Percentiles rank a stretch among this genome's conserved stretches.
phyloP scores from a whole-genome alignment of 169 alveolate species.

The Sarcocystis neurona region DNA sequence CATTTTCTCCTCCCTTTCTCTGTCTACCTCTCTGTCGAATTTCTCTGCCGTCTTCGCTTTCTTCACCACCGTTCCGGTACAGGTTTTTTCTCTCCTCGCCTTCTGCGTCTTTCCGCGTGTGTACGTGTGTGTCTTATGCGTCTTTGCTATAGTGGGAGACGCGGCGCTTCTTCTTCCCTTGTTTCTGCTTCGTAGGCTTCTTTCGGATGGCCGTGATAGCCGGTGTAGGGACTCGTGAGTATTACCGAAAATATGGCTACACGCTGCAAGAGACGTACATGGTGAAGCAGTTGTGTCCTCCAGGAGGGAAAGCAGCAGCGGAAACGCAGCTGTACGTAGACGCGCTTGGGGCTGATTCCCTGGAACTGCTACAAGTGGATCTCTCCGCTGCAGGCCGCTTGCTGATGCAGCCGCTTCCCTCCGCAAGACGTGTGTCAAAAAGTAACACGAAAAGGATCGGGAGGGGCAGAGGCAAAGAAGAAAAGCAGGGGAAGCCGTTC shows the following conservation, averaged over 20 bases:
- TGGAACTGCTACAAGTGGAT: not conserved
- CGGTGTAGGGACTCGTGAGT: constrained; percentile 99
- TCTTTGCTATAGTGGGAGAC: not conserved
- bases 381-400: not conserved
- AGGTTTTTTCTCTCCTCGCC: too few species aligned
- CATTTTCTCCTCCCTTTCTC: too few species aligned
- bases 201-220: constrained; percentile 94
- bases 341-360: not conserved
- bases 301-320: too few species aligned
- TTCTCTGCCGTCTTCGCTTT: too few species aligned
- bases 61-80: too few species aligned
- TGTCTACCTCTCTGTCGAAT: too few species aligned
- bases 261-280: constrained; percentile 59
- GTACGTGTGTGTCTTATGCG: not conserved
- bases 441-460: too few species aligned
- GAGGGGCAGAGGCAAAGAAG: too few species aligned
- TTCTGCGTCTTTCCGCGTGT: too few species aligned
- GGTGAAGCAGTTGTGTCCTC: constrained; percentile 44
- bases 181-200: constrained; percentile 46
- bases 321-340: too few species aligned
- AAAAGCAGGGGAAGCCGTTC: too few species aligned
- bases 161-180: not conserved
- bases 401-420: not conserved
- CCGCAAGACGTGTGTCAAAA: too few species aligned
- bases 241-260: constrained; percentile 97